Percentiles rank a stretch among this genome's conserved stretches.
These are phyloP conservation scores for Tetrapisispora pingtungensis DNA, from an alignment of 805 yeast genomes.

Conservation along the genomic window DNA sequence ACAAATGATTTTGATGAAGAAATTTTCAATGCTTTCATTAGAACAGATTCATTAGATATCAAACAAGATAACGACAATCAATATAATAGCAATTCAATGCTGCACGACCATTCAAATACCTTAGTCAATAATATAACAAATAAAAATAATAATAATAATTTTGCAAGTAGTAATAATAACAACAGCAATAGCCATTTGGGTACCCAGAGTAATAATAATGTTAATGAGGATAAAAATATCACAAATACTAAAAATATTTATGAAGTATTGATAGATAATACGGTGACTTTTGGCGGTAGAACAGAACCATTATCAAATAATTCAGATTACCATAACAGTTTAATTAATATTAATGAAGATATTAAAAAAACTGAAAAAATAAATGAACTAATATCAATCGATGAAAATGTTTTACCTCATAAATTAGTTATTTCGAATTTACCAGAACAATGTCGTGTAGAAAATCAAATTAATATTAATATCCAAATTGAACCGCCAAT, in stretches of 20 bases:
- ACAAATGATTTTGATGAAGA: slow-evolving; percentile 14
- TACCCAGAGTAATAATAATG: too few relatives aligned
- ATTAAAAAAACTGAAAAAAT: neutral
- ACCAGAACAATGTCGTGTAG: slow-evolving; percentile 82
- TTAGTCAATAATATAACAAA: too few relatives aligned
- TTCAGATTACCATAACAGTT: neutral
- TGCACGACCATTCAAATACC: neutral
- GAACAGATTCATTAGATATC: slow-evolving; percentile 14
- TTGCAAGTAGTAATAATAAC: neutral
- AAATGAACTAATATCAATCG: neutral
- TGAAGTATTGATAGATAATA: slow-evolving; percentile 6
- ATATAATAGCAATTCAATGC: too few relatives aligned
- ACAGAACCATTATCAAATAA: neutral
- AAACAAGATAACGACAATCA: neutral
- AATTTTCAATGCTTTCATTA: slow-evolving; percentile 18
- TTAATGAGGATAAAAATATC: neutral
- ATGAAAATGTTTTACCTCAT: slow-evolving; percentile 29
- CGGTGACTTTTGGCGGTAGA: slow-evolving; percentile 10
- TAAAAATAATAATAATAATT: too few relatives aligned
- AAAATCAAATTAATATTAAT: slow-evolving; percentile 81
- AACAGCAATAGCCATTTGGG: neutral
- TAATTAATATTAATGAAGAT: neutral
- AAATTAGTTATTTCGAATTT: slow-evolving; percentile 47
- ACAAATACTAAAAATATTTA: slow-evolving; percentile 3
- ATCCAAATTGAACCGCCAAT: slow-evolving; percentile 57